These are phyloP conservation scores for Nakaseomyces nivariensis DNA, from an alignment of 1,139 yeast genomes.

Conservation along the genomic window DNA sequence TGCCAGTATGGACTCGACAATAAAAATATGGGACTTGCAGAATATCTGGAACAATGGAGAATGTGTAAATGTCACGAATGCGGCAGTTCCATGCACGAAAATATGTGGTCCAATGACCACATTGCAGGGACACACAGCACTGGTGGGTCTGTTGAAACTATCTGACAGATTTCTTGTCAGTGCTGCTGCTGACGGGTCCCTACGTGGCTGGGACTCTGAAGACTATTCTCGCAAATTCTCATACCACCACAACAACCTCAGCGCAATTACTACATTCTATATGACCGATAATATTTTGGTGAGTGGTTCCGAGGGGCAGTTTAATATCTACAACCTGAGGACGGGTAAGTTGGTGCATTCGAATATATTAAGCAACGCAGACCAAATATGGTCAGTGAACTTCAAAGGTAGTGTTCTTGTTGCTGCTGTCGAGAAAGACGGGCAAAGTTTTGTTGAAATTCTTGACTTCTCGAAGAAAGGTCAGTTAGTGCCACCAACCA, in stretches of 20 bases:
- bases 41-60: conserved; percentile 26
- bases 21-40: conserved; percentile 80
- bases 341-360: conserved; percentile 63
- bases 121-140: conserved; percentile 68
- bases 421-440: conserved; percentile 74
- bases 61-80: conserved; percentile 19
- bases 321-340: conserved; percentile 76
- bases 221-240: conserved; percentile 60
- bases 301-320: conserved; percentile 78
- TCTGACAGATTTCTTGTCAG: conserved; percentile 76
- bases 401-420: conserved; percentile 79
- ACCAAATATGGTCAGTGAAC: conserved; percentile 90
- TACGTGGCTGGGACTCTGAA: conserved; percentile 86
- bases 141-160: conserved; percentile 79
- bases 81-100: conserved; percentile 22
- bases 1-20: conserved; percentile 85
- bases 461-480: conserved; percentile 46
- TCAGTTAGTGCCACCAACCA: not conserved
- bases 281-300: conserved; percentile 78
- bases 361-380: conserved; percentile 67
- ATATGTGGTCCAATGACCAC: conserved; percentile 26
- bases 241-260: conserved; percentile 72
- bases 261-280: conserved; percentile 89
- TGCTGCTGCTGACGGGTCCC: conserved; percentile 91
- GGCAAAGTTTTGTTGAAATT: conserved; percentile 65